phyloP scores from a whole-genome alignment of 805 yeast species.

The Yarrowia osloensis region DNA sequence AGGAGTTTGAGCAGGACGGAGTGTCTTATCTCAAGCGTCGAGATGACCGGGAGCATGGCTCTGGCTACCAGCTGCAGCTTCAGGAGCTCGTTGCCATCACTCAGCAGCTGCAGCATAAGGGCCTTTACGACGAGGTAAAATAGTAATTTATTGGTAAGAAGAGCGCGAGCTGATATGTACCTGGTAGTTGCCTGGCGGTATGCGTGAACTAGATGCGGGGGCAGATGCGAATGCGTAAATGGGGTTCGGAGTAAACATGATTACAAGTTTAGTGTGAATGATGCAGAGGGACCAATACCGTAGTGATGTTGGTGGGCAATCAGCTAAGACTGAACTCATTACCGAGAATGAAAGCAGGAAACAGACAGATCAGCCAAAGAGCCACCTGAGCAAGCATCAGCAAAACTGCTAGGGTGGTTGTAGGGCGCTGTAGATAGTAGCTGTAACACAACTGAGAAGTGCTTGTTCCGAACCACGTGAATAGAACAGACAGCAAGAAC shows the following conservation, averaged over 20 bases:
- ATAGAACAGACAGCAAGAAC: not conserved
- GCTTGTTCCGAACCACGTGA: conserved; percentile 6
- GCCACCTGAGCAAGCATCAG: not conserved
- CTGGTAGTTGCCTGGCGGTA: too few species aligned
- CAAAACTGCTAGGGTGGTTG: not conserved
- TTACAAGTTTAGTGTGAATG: too few species aligned
- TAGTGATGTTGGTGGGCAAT: too few species aligned
- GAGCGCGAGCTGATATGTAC: not conserved
- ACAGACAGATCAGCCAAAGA: not conserved
- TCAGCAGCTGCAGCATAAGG: conserved; percentile 8
- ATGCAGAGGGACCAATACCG: too few species aligned
- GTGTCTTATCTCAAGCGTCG: conserved; percentile 7
- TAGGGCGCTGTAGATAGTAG: not conserved
- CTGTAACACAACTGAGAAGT: not conserved
- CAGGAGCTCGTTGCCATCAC: conserved; percentile 17
- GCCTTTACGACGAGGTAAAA: conserved; percentile 7
- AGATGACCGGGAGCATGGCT: not conserved
- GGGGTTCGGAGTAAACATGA: too few species aligned
- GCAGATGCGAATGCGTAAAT: too few species aligned
- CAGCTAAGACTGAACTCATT: not conserved
- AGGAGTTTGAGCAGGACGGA: conserved; percentile 17
- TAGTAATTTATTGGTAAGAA: not conserved
- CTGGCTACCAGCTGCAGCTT: conserved; percentile 12
- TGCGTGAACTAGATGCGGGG: too few species aligned
- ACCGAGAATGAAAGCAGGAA: not conserved